Base-by-base conservation (phyloP, 2,329 filamentous ascomycete genomes). In the Clonostachys rhizophaga region DNA sequence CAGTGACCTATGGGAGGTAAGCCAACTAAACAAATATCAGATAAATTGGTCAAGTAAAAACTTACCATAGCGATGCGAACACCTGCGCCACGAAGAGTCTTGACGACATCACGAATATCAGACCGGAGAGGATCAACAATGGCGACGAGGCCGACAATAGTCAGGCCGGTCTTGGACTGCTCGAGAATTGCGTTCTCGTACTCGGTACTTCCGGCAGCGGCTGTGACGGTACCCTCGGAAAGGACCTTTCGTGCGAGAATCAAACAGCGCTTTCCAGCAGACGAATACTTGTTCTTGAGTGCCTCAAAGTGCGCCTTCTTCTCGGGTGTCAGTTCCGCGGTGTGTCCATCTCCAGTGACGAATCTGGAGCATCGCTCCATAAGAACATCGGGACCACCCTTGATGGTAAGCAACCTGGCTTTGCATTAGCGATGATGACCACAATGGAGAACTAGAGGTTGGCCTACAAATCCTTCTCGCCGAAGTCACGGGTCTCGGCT, bases 91-190 rank as follows among this genome's bases (percentile, higher is more conserved):
- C 86, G 78, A 14, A 90, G 71, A 1, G 78, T 87, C n/a, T 70
- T 67, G 40, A 89, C 79, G 0, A 86, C 81, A 3, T 76, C 77
- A 1, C 78, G 81, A 5, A 89, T 89, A 59, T 91, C 88, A 0
- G 82, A 77, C 1, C 88, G 83, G 46, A 88, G 82, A 2, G 89
- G 89, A 54, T 92, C 89, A 45, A 90, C 87, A 34, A 94, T 83
- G 39, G 86, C 87, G 24, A 91, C 80, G 5, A 95, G 68, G 13
- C 89, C 89, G 24, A 87, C 79, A 52, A 92, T 81, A 0, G 76
- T 80, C 34, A 94, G 74, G 5, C 82, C 77, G 3, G 74, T 69
- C 43, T 65, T 71, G 35, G 78, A 74, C 40, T 81, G 70, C 18
- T 74, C 69, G 45, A 74, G 64, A n/a, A 84, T 72, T 48, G 79